A percentile compares a stretch with the other conserved stretches of the same genome.
phyloP scores from a whole-genome alignment of 108 stramenopile genomes.

The Aurantiochytrium sp. region DNA sequence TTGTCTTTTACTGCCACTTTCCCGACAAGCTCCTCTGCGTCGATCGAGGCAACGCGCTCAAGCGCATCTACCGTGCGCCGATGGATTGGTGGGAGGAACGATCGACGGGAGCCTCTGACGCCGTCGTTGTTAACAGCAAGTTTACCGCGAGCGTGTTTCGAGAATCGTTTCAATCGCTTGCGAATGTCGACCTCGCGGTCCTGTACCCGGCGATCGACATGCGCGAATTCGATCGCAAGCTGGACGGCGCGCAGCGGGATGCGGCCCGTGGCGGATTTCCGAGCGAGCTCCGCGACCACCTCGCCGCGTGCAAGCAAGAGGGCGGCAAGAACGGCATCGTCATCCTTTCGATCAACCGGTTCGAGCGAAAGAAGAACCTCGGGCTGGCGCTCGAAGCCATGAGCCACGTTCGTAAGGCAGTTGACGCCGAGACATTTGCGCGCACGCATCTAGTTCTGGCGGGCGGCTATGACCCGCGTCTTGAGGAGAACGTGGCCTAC shows the following conservation, averaged over 20 bases:
- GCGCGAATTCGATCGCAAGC: neutral
- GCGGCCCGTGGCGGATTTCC: neutral
- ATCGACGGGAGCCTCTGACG: conserved; percentile 72
- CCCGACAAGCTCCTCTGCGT: conserved; percentile 86
- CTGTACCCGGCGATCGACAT: conserved; percentile 77
- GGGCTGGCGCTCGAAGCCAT: conserved; percentile 58
- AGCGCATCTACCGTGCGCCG: conserved; percentile 43
- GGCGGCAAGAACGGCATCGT: conserved; percentile 57
- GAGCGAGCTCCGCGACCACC: conserved; percentile 25
- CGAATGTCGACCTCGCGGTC: conserved; percentile 50
- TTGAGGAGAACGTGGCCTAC: conserved; percentile 89
- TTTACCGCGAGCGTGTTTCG: conserved; percentile 76
- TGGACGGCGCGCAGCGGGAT: neutral
- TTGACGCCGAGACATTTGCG: neutral
- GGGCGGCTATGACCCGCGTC: conserved; percentile 88
- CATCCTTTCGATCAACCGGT: conserved; percentile 78
- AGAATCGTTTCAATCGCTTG: conserved; percentile 60
- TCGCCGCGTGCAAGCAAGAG: conserved; percentile 8
- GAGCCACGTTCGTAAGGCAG: neutral
- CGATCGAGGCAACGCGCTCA: conserved; percentile 28
- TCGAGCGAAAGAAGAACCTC: conserved; percentile 96
- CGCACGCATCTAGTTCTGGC: conserved; percentile 68
- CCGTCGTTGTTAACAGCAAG: conserved; percentile 82
- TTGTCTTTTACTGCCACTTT: conserved; percentile 97
- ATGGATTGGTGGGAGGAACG: conserved; percentile 70